phyloP scores from a whole-genome alignment of 108 stramenopile species.

The Fragilaria radians region DNA sequence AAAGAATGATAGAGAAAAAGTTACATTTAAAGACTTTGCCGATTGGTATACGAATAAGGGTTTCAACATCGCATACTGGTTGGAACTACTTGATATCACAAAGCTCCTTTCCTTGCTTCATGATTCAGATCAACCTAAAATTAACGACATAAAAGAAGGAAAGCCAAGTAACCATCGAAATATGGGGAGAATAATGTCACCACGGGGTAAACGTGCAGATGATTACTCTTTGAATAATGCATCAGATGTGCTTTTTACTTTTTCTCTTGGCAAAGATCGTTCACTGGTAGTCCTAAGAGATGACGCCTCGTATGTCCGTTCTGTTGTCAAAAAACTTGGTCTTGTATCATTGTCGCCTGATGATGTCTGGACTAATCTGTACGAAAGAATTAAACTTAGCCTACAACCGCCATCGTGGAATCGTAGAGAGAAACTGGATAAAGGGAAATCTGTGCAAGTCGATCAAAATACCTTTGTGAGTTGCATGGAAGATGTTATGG shows the following conservation, averaged over 20 bases:
- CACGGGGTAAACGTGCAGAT: conserved; percentile 1
- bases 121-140: conserved; percentile 3
- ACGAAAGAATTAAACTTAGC: conserved; percentile 17
- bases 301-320: conserved; percentile 76
- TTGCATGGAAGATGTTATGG: conserved; percentile 57
- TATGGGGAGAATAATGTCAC: background rate
- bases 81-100: conserved; percentile 83
- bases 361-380: conserved; percentile 54
- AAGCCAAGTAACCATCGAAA: background rate
- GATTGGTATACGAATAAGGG: conserved; percentile 87
- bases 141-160: background rate
- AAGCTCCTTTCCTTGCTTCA: conserved; percentile 68
- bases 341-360: conserved; percentile 49
- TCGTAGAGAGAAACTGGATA: conserved; percentile 8
- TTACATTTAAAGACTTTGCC: conserved; percentile 83
- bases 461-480: conserved; percentile 57
- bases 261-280: conserved; percentile 69
- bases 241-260: conserved; percentile 72
- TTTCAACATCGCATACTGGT: conserved; percentile 82
- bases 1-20: too few relatives aligned
- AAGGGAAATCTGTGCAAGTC: conserved; percentile 30
- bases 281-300: conserved; percentile 71
- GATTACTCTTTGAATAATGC: conserved; percentile 2
- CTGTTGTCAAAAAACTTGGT: conserved; percentile 67
- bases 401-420: conserved; percentile 5